A percentile compares a stretch with the other conserved stretches of the same genome.
These are phyloP conservation scores for Talaromyces sp. DNA, from an alignment of 2,329 filamentous ascomycete species.

Conservation along the genomic window DNA sequence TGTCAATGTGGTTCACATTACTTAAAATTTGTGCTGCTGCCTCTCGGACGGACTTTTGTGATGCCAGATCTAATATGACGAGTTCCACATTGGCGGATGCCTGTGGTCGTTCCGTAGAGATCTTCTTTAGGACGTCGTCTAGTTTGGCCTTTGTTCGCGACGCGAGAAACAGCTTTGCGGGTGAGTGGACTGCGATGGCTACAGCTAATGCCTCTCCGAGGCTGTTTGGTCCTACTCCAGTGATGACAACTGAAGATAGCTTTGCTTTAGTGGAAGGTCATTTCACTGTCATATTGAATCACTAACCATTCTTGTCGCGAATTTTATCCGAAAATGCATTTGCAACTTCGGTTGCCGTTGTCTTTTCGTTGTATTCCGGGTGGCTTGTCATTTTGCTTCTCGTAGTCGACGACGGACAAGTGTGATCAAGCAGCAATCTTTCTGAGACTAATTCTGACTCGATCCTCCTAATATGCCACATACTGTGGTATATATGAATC, in stretches of 20 bases:
- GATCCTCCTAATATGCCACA: neutral
- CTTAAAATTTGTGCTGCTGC: neutral
- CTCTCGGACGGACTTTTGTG: constrained; percentile 8
- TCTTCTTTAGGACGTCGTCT: constrained; percentile 29
- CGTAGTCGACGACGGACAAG: neutral
- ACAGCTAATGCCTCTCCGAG: constrained; percentile 36
- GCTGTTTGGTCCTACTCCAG: constrained; percentile 37
- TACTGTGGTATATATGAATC: neutral
- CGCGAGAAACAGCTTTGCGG: constrained; percentile 37
- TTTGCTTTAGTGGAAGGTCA: constrained; percentile 16
- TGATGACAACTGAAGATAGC: constrained; percentile 37
- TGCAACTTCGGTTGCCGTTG: constrained; percentile 39
- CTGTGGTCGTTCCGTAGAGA: constrained; percentile 19
- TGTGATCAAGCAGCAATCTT: neutral
- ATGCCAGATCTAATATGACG: constrained; percentile 11
- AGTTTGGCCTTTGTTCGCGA: constrained; percentile 39
- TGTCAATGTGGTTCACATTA: constrained; percentile 26
- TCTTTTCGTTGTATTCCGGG: constrained; percentile 34
- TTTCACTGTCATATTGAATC: neutral
- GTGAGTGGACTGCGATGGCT: constrained; percentile 34
- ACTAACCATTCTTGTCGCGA: constrained; percentile 19
- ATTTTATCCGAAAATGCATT: constrained; percentile 26
- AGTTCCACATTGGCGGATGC: constrained; percentile 20
- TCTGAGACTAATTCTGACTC: neutral
- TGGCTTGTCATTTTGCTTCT: constrained; percentile 35